phyloP scores from a whole-genome alignment of 225 moss, liverwort and hornwort genomes.

The Physcomitrium patens region DNA sequence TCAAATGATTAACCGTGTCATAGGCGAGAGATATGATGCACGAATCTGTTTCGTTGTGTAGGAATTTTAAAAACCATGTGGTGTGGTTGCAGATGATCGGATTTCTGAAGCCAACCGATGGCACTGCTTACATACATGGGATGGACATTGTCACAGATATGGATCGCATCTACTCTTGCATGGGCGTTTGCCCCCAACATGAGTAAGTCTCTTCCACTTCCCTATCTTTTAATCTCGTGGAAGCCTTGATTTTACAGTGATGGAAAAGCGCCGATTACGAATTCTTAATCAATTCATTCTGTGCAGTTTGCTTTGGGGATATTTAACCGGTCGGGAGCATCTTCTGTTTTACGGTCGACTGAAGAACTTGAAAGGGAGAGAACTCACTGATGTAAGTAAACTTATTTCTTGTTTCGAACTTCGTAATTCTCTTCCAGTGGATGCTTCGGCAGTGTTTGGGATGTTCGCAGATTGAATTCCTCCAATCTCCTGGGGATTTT shows the following conservation, averaged over 20 bases:
- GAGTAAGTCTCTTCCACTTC: conserved; percentile 43
- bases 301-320: conserved; percentile 67
- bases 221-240: neutral
- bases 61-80: no score
- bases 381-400: conserved; percentile 41
- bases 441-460: no score
- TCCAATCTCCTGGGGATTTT: no score
- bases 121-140: conserved; percentile 62
- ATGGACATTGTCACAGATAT: conserved; percentile 55
- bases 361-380: conserved; percentile 63
- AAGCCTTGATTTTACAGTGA: neutral
- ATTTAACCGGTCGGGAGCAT: conserved; percentile 58
- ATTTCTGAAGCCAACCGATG: conserved; percentile 58
- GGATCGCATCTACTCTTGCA: conserved; percentile 56
- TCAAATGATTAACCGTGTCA: neutral
- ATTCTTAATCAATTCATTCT: neutral
- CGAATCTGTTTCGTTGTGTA: neutral
- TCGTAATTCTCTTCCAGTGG: no score
- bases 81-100: conserved; percentile 59
- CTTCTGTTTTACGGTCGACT: conserved; percentile 65
- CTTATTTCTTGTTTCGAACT: neutral
- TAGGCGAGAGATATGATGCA: neutral
- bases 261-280: neutral
- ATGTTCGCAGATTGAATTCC: no score
- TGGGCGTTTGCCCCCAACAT: conserved; percentile 76